Evolutionary conservation across 2,329 filamentous ascomycete species (phyloP), one percentile per base, ranked within the genome.

Genomic region (Huntiella abstrusa): DNA sequence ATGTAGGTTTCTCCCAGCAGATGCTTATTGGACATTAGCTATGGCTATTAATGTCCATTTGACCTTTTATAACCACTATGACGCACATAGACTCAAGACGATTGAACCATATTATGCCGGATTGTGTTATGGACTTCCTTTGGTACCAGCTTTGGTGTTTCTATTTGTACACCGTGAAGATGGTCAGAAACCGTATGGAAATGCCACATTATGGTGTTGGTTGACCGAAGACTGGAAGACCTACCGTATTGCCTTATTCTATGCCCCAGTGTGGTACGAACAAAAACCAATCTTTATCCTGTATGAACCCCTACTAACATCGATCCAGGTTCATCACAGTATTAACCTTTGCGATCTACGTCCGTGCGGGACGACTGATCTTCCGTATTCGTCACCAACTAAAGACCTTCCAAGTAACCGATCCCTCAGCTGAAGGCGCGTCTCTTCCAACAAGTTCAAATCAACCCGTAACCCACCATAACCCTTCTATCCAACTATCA

Each of bases 31-130:
- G 80, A 79, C 78, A 1, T 65, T 85, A 51, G 75, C 76, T 45
- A 87, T 88, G 82, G 80, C 82, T 1, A 66, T 76, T 53, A 88
- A 87, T 57, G 81, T 88, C 46, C 82, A 82, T 57, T 62, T 87
- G 7, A 84, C 81, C 0, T 83, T 87, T 56, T 84, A 83, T 58
- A 66, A 67, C 52, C 77, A 77, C 51, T 84, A 75, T 54, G 72
- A 78, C 49, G 70, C 75, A 0, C 58, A 65, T 1, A 68, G 71
- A 46, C 64, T 88, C 15, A 73, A 71, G 12, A 64, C 59, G 37
- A 66, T 86, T 53, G 82, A 87, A 56, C 68, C 73, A 45, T 75
- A 68, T 51, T 87, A 87, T 53, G 55, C 81, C 1, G 11, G 75
- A 1, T 54, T 67, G 46, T 83, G 79, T 58, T 87, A 86, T 53